A percentile compares a stretch with the other conserved stretches of the same genome.
Conservation (phyloP, 2,329 filamentous ascomycete genomes). For the Monosporascus sp. region DNA sequence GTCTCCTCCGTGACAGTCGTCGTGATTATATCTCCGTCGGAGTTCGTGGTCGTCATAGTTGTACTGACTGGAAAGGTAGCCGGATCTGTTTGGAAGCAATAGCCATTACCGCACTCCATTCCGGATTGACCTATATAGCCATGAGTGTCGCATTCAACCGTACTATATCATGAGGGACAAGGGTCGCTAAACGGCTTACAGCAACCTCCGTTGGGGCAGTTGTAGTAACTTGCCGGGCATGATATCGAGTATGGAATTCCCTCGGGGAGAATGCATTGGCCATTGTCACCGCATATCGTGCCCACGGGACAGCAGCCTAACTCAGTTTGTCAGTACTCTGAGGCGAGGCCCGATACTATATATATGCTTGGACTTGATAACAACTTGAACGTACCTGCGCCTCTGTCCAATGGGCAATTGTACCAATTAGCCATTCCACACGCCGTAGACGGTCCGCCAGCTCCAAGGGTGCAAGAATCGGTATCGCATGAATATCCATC, state of each 20-base stretch:
- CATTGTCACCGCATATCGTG: constrained; percentile 34
- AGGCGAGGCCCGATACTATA: neutral
- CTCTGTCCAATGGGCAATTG: constrained; percentile 34
- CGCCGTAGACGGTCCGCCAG: constrained; percentile 35
- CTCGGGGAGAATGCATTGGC: constrained; percentile 38
- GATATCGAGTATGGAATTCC: constrained; percentile 34
- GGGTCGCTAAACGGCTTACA: constrained; percentile 27
- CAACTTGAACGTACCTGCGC: constrained; percentile 14
- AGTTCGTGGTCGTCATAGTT: constrained; percentile 40
- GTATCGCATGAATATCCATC: constrained; percentile 42
- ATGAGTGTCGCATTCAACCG: neutral
- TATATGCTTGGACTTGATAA: neutral
- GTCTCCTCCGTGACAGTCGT: constrained; percentile 36
- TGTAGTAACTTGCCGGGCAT: constrained; percentile 40
- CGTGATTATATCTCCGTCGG: constrained; percentile 32
- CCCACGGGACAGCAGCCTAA: constrained; percentile 39
- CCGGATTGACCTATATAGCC: constrained; percentile 26
- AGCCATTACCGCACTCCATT: constrained; percentile 41
- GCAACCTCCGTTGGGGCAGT: constrained; percentile 50
- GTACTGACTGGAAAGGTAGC: constrained; percentile 39
- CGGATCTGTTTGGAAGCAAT: constrained; percentile 44
- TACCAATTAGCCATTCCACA: constrained; percentile 31
- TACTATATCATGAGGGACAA: too few species aligned
- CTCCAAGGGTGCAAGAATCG: constrained; percentile 42
- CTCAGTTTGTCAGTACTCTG: constrained; percentile 25